Evolutionary conservation across 1,139 yeast genomes (phyloP), one percentile per base, ranked within the genome.

Genomic region (Magnusiomyces clavatus): DNA sequence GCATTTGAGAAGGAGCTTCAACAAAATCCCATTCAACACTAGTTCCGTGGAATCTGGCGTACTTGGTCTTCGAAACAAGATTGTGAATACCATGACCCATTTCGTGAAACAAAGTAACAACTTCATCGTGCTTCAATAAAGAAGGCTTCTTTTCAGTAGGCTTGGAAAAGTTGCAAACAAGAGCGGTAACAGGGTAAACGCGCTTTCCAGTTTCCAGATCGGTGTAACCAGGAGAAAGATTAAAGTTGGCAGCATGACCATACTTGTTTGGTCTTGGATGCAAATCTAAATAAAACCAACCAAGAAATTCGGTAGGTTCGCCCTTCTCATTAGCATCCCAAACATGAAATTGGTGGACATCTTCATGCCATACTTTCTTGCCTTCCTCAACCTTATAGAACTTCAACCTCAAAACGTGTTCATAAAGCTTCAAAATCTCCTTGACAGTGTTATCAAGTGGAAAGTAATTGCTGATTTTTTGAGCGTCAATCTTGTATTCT

Each of bases 51-150:
- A 86, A 86, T 56, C 82, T 74, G 1, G 84, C 75, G 60, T 78
- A 81, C 54, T 71, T 73, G 47, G 90, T 83, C 55, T 76, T 73
- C 8, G 90, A 85, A 54, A 86, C 76, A 44, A 86, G 71, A 58
- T 81, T 86, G 68, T 87, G 96, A 53, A 87, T 83, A 52, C 95
- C 96, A 64, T 87, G 96, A 34, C 96, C 96, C 60, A 86, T 75
- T 68, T 87, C 96, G 64, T 87, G 96, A 82, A 87, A 87, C 61
- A 87, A 83, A 0, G 95, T 87, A 31, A 82, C 81, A 5, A 87
- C 88, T 66, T 87, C 95, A 57, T 74, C 74, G 65, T 86, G 95
- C 63, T 83, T 83, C 60, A 87, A 75, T 58, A 87, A 72, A 1
- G 95, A 81, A 13, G 95, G 95, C 62, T 82, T 84, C 10, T 74